These are phyloP conservation scores for Penicillium silybi DNA, from an alignment of 495 filamentous ascomycete genomes.

Conservation along the genomic window DNA sequence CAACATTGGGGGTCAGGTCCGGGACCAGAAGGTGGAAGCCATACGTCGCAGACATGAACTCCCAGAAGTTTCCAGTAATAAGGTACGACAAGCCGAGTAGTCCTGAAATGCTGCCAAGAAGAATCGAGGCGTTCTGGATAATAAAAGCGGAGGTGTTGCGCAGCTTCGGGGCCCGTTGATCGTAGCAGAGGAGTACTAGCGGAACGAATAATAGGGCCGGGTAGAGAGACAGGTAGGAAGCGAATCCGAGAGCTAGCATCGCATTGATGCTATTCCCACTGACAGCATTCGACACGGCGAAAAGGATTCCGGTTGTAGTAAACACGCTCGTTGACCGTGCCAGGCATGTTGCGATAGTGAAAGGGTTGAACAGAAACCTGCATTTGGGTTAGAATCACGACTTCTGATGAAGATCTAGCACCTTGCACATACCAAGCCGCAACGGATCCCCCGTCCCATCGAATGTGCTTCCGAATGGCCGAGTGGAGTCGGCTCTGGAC, in stretches of 20 bases:
- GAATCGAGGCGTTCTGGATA: slow-evolving; percentile 43
- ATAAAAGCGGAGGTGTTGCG: slow-evolving; percentile 44
- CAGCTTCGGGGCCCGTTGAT: slow-evolving; percentile 44
- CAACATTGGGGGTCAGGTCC: slow-evolving; percentile 91
- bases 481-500: slow-evolving; percentile 66
- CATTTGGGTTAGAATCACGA: slow-evolving; percentile 5
- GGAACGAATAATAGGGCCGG: slow-evolving; percentile 83
- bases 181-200: slow-evolving; percentile 76
- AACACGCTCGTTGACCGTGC: slow-evolving; percentile 90
- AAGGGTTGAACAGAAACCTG: slow-evolving; percentile 91
- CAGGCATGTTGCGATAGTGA: slow-evolving; percentile 88
- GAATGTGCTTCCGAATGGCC: slow-evolving; percentile 71
- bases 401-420: not conserved
- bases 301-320: slow-evolving; percentile 82
- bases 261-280: slow-evolving; percentile 65
- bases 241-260: slow-evolving; percentile 82
- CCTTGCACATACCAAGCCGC: slow-evolving; percentile 65
- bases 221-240: slow-evolving; percentile 88
- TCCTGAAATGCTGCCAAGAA: slow-evolving; percentile 43
- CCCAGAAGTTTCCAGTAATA: slow-evolving; percentile 73
- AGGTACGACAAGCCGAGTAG: slow-evolving; percentile 70
- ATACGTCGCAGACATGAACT: slow-evolving; percentile 85
- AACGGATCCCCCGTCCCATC: slow-evolving; percentile 71
- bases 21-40: slow-evolving; percentile 87
- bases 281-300: slow-evolving; percentile 80